phyloP scores from a whole-genome alignment of 441 rosid genomes.

The Pelargonium fulgidum region DNA sequence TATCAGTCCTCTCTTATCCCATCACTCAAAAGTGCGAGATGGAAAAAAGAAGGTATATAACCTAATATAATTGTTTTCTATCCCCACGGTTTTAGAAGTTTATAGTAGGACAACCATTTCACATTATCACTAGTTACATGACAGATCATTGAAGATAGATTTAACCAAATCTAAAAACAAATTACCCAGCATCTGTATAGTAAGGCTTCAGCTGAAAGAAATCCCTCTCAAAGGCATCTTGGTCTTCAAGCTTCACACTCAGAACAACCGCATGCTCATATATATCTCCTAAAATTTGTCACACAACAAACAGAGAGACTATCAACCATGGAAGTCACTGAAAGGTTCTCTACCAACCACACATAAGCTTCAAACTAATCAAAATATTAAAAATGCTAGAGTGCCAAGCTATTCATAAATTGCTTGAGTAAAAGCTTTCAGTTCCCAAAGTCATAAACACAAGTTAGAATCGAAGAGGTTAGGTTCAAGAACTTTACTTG shows the following conservation, averaged over 20 bases:
- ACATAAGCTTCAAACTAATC: neutral
- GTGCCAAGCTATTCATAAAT: neutral
- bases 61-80: neutral
- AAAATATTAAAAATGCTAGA: neutral
- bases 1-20: neutral
- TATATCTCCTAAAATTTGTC: slow-evolving; percentile 58
- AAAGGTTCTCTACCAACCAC: slow-evolving; percentile 5
- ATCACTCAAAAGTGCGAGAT: too few species aligned
- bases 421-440: neutral
- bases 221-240: slow-evolving; percentile 93
- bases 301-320: slow-evolving; percentile 4
- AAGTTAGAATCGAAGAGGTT: neutral
- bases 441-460: neutral
- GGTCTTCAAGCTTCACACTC: slow-evolving; percentile 82
- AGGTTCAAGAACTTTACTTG: slow-evolving; percentile 41
- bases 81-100: neutral
- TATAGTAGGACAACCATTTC: neutral
- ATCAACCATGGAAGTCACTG: neutral
- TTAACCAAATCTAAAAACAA: neutral
- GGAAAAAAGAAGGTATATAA: too few species aligned
- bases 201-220: slow-evolving; percentile 93
- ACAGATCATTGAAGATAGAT: neutral
- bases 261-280: slow-evolving; percentile 87
- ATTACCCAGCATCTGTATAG: slow-evolving; percentile 82
- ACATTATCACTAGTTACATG: too few species aligned